These are phyloP conservation scores for Ramaria rubella DNA, from an alignment of 768 basidiomycete genomes.

Conservation along the genomic window DNA sequence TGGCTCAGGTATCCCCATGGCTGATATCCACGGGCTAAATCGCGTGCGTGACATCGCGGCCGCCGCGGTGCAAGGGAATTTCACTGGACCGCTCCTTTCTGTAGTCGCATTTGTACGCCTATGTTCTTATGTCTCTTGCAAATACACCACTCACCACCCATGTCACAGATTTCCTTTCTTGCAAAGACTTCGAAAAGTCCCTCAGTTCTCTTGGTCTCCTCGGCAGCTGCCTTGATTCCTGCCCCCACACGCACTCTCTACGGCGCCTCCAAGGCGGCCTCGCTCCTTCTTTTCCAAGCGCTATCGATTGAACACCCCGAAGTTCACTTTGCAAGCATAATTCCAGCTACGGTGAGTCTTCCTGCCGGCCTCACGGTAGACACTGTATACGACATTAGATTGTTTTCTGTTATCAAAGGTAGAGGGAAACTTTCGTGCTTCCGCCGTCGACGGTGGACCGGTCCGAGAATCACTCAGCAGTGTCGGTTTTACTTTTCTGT, in stretches of 20 bases:
- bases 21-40: constrained; percentile 51
- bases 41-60: constrained; percentile 48
- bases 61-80: constrained; percentile 58
- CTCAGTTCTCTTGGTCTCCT: constrained; percentile 72
- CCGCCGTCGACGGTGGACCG: constrained; percentile 60
- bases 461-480: constrained; percentile 30
- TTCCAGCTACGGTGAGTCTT: constrained; percentile 56
- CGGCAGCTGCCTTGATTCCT: constrained; percentile 71
- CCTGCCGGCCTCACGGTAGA: background rate
- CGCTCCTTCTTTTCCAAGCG: constrained; percentile 68
- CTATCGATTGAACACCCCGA: constrained; percentile 74
- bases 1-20: constrained; percentile 30
- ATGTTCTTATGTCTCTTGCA: background rate
- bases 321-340: constrained; percentile 53
- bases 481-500: background rate
- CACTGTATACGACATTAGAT: background rate
- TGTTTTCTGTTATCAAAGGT: constrained; percentile 5
- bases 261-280: constrained; percentile 75
- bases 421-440: constrained; percentile 71
- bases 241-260: constrained; percentile 85
- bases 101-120: constrained; percentile 64
- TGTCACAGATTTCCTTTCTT: constrained; percentile 66
- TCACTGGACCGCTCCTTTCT: constrained; percentile 59
- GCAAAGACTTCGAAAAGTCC: constrained; percentile 56
- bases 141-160: background rate